Evolutionary conservation across 768 basidiomycete genomes (phyloP).

Genomic region (Sporobolomyces phaffii): DNA sequence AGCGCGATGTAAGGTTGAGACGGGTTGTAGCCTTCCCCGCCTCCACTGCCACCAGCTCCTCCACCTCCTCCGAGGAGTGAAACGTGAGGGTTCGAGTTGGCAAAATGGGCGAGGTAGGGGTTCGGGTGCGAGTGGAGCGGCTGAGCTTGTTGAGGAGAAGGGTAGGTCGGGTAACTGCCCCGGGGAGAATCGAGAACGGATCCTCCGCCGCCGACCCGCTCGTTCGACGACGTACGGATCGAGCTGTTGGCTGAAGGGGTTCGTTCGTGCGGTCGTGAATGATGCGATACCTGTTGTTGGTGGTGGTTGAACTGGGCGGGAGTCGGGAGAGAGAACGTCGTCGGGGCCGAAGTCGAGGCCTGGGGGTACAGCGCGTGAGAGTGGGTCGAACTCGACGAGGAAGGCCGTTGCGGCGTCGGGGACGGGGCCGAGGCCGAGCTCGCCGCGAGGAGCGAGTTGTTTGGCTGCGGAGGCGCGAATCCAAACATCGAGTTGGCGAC

Average conservation of each 20-base stretch:
- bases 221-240: conserved; percentile 9
- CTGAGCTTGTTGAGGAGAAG: not conserved
- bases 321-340: conserved; percentile 5
- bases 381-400: not conserved
- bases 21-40: not conserved
- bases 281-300: not conserved
- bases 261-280: not conserved
- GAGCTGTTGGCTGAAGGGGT: conserved; percentile 1
- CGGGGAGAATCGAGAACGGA: conserved; percentile 5
- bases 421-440: not conserved
- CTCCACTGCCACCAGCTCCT: too few species aligned
- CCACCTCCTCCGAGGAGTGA: too few species aligned
- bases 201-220: not conserved
- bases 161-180: conserved; percentile 1
- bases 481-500: not conserved
- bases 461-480: not conserved
- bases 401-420: not conserved
- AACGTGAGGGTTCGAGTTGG: too few species aligned
- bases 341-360: not conserved
- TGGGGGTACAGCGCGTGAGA: not conserved
- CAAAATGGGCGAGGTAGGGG: not conserved
- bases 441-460: not conserved
- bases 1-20: conserved; percentile 8
- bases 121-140: not conserved
- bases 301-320: not conserved